Evolutionary conservation across 352 stramenopile species (phyloP), one percentile per base, ranked within the genome.

Genomic region (Pythium aristosporum): DNA sequence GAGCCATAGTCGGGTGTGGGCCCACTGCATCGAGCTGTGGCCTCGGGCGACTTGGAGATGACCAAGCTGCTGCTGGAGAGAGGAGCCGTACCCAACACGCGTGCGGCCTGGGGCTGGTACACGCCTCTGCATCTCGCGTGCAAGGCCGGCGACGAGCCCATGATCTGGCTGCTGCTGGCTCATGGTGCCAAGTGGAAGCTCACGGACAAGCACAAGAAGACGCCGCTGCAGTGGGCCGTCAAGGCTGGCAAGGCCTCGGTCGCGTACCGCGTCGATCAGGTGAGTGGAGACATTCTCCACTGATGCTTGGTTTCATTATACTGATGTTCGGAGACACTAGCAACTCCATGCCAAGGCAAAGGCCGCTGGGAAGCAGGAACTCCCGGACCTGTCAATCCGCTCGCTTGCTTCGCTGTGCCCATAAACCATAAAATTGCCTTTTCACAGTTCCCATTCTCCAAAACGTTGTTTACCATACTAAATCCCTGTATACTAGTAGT

Each of bases 91-190:
- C 71, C 77, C 23, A 87, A 90, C 63, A 74, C 76, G 9, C 74
- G 81, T 55, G 69, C 79, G n/a, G 74, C 78, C 3, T 94, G 85
- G 85, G 85, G 85, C 32, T 91, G 85, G 82, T 94, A 91, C 65
- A 72, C 85, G 16, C 85, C 85, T 9, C 74, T 94, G 20, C 85
- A 94, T 55, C 72, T 94, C 47, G 85, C 85, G 5, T 89, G 80
- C 73, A 90, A 89, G 37, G 65, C 69, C 47, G 85, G 82, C 20
- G 70, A 85, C 42, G 81, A 90, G 52, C 54, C 73, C 4, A 58
- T 89, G 49, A 86, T 94, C 58, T 83, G 79, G 74, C 50, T 85
- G 50, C 50, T 94, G 41, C 61, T 94, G 13, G 72, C 81, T 9
- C 68, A 81, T 59, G 81, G 82, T 11, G 82, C 79, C 7, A 74